Evolutionary conservation across 768 basidiomycete genomes (phyloP).

Genomic region (Trametes cingulata): DNA sequence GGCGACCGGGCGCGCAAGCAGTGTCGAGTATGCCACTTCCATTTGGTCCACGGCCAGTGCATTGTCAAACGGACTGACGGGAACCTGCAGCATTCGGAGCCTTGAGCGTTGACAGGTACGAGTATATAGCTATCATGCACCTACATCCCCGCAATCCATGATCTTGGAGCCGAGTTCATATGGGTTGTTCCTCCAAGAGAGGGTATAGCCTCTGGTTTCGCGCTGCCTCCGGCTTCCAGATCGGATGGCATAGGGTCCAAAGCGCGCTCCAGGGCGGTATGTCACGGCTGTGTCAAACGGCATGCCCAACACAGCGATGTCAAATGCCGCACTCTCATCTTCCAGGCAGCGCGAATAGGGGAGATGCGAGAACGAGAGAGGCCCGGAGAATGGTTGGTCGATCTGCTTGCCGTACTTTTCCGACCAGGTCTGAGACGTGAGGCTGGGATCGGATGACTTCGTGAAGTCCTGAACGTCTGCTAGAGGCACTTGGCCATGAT

Average conservation of each 20-base stretch:
- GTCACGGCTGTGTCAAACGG: constrained; percentile 70
- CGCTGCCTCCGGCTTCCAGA: constrained; percentile 73
- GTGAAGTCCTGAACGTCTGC: constrained; percentile 13
- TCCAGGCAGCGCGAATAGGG: constrained; percentile 75
- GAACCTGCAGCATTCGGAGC: too few species aligned
- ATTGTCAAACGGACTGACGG: constrained; percentile 80
- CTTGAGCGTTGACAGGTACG: too few species aligned
- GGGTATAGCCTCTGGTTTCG: constrained; percentile 60
- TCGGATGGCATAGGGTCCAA: constrained; percentile 85
- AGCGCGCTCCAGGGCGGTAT: constrained; percentile 69
- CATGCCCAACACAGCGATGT: constrained; percentile 80
- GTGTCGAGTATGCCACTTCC: constrained; percentile 78
- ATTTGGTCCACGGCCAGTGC: constrained; percentile 83
- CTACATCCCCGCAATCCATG: constrained; percentile 84
- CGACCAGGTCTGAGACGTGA: constrained; percentile 52
- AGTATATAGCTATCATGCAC: constrained; percentile 11
- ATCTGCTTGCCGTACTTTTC: constrained; percentile 74
- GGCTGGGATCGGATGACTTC: background rate
- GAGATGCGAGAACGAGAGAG: constrained; percentile 80
- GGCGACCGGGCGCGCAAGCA: constrained; percentile 59
- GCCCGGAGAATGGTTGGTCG: constrained; percentile 78
- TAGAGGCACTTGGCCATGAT: constrained; percentile 7
- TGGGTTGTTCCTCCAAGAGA: constrained; percentile 73
- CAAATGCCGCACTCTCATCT: constrained; percentile 51
- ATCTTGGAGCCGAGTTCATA: constrained; percentile 57